Conservation (phyloP, 2,329 filamentous ascomycete species). For the Diaporthe ilicicola region DNA sequence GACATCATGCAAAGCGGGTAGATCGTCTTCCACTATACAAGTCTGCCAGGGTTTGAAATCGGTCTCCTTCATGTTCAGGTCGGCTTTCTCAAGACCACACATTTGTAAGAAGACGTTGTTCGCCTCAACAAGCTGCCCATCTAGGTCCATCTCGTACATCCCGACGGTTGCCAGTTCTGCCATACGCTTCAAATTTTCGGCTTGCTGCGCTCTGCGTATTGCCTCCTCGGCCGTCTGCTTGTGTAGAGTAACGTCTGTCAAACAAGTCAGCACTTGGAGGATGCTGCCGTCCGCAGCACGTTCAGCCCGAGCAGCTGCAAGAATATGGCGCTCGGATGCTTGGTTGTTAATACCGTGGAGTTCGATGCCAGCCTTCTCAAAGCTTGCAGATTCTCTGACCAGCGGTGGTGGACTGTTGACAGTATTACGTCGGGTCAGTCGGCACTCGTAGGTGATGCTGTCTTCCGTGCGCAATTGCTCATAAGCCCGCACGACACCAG, state of each 20-base stretch:
- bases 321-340: constrained; percentile 50
- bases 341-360: constrained; percentile 44
- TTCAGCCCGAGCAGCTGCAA: constrained; percentile 58
- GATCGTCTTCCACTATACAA: constrained; percentile 56
- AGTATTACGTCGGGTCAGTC: constrained; percentile 37
- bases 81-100: constrained; percentile 56
- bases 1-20: constrained; percentile 49
- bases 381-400: constrained; percentile 46
- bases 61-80: constrained; percentile 41
- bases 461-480: constrained; percentile 48
- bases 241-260: constrained; percentile 61
- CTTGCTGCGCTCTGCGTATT: constrained; percentile 57
- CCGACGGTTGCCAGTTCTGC: constrained; percentile 63
- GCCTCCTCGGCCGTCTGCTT: constrained; percentile 59
- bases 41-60: constrained; percentile 54
- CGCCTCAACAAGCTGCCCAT: constrained; percentile 57
- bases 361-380: constrained; percentile 46
- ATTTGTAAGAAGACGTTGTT: constrained; percentile 64
- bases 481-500: constrained; percentile 51
- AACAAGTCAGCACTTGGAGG: constrained; percentile 55
- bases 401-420: constrained; percentile 44
- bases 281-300: constrained; percentile 52
- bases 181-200: constrained; percentile 62
- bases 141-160: constrained; percentile 62
- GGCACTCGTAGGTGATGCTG: constrained; percentile 57